Evolutionary conservation across 2,329 filamentous ascomycete species (phyloP), one percentile per base, ranked within the genome.

Genomic region (Aspergillus japonicus): DNA sequence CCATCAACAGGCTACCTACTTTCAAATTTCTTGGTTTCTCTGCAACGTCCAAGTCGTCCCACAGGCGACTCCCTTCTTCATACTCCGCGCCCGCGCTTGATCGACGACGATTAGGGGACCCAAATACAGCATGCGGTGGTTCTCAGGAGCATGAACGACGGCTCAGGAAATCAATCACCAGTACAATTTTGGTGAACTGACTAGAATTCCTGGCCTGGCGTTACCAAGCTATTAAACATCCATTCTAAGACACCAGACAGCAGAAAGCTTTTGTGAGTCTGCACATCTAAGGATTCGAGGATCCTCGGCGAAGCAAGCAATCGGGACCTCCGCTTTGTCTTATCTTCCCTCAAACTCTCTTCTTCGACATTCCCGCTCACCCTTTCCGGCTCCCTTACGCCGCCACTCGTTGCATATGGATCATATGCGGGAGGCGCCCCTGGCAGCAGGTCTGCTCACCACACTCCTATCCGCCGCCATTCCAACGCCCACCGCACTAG

Each of bases 391-490:
- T 39, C 26, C 44, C 39, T 49, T 55, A 26, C 35, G 21, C 33
- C 44, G n/a, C 29, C 19, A 39, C 55, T 54, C 24, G 21, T 54
- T 23, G 56, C 62, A 55, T 42, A 75, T 75, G 72, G 69, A 65
- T 56, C 63, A 58, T 14, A 56, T 59, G 29, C 71, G 71, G 59
- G 62, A 74, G 56, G 59, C 64, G 24, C 65, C 65, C 29, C 54
- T 74, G 56, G 65, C 69, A 64, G 67, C 68, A 48, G 69, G 66
- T 55, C 66, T 72, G 62, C 64, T 74, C 19, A 65, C 71, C 21
- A 63, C 66, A 47, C 58, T 74, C 50, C 57, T 66, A 42, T 61
- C 70, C 29, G 64, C 68, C 14, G 60, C 65, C 48, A 44, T 65
- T 50, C 64, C 71, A 29, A 63, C 68, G n/a, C 64, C 69, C 4